Percentiles rank a stretch among this genome's conserved stretches.
These are phyloP conservation scores for Podila clonocystis DNA, from an alignment of 192 early-diverging fungal species.

Conservation along the genomic window DNA sequence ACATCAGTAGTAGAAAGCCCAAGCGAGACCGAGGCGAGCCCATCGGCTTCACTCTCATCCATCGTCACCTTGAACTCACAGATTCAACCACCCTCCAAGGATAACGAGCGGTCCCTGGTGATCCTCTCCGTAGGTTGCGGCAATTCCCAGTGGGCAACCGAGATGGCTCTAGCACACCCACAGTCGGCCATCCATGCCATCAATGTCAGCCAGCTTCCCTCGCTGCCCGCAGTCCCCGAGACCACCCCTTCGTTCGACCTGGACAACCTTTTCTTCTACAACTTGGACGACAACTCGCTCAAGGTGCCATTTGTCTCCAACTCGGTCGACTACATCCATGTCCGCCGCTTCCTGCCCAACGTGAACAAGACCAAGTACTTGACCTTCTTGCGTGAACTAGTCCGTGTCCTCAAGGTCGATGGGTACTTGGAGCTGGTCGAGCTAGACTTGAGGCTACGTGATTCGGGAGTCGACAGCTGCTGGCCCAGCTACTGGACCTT, in stretches of 20 bases:
- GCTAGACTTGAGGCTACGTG: conserved; percentile 33
- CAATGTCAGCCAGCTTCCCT: conserved; percentile 43
- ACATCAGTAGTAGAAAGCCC: neutral
- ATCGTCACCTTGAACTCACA: neutral
- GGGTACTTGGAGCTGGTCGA: conserved; percentile 49
- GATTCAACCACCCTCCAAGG: neutral
- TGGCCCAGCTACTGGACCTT: conserved; percentile 52
- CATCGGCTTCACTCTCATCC: conserved; percentile 6
- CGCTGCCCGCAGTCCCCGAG: conserved; percentile 34
- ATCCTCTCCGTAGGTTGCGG: conserved; percentile 48
- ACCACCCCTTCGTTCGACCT: conserved; percentile 41
- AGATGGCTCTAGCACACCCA: conserved; percentile 47
- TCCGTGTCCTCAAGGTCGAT: conserved; percentile 39
- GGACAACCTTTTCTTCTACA: conserved; percentile 50
- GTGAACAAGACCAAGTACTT: conserved; percentile 51
- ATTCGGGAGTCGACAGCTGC: conserved; percentile 41
- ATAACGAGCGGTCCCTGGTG: conserved; percentile 36
- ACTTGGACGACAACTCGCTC: conserved; percentile 47
- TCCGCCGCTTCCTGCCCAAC: conserved; percentile 45
- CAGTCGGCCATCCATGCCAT: conserved; percentile 50
- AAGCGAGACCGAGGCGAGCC: neutral
- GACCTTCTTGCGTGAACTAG: conserved; percentile 33
- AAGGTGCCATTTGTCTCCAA: conserved; percentile 43
- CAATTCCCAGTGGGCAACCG: conserved; percentile 46
- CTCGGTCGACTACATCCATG: conserved; percentile 49